Percentiles rank a stretch among this genome's conserved stretches.
These are phyloP conservation scores for Rhodotorula toruloides DNA, from an alignment of 768 basidiomycete species.

Conservation along the genomic window DNA sequence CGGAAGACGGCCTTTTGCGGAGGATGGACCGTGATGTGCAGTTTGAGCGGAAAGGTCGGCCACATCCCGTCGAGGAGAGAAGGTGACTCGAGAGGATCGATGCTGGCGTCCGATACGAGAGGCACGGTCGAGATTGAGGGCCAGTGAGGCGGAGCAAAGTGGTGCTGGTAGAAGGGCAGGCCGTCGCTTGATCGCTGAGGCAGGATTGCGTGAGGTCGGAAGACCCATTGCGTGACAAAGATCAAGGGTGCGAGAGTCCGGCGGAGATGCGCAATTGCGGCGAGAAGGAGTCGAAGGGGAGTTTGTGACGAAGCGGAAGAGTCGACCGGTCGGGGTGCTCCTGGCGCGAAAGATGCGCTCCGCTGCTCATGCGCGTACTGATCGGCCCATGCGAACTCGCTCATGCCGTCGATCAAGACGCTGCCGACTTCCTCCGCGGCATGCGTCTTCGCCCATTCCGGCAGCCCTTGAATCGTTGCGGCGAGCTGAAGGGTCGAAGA, in stretches of 20 bases:
- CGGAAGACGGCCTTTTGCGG: not conserved
- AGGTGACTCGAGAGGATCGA: not conserved
- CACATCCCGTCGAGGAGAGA: not conserved
- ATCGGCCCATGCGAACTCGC: conserved; percentile 72
- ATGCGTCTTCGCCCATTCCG: conserved; percentile 52
- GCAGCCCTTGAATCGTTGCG: conserved; percentile 59
- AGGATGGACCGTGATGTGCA: conserved; percentile 28
- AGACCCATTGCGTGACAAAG: conserved; percentile 62
- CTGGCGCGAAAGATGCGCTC: not conserved
- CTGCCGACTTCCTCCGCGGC: conserved; percentile 58
- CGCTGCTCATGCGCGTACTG: conserved; percentile 58
- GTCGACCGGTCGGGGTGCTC: no score
- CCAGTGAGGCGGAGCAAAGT: conserved; percentile 16
- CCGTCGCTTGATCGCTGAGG: not conserved
- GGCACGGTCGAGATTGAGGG: not conserved
- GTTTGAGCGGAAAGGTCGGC: conserved; percentile 7
- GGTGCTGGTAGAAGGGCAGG: conserved; percentile 14
- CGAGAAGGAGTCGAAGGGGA: conserved; percentile 53
- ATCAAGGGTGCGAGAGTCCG: conserved; percentile 54
- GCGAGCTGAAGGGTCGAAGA: conserved; percentile 65
- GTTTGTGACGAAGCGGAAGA: conserved; percentile 35
- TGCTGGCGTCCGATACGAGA: not conserved
- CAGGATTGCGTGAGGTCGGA: conserved; percentile 43
- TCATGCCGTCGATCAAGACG: conserved; percentile 69
- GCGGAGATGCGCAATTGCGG: conserved; percentile 54